phyloP scores from a whole-genome alignment of 345 rosid genomes.

The Brassica rapa region DNA sequence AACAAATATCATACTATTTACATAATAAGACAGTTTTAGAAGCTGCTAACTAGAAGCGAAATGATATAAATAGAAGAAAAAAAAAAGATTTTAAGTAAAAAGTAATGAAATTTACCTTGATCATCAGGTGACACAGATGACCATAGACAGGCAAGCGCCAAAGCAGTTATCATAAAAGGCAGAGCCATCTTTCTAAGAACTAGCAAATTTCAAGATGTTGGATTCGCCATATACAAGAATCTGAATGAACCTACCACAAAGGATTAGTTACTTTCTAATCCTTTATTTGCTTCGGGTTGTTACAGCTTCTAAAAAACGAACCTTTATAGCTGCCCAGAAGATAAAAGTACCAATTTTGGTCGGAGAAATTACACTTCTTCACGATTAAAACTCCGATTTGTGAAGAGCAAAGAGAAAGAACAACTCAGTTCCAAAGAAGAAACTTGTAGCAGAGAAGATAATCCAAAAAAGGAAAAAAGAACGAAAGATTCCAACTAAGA shows the following conservation, averaged over 20 bases:
- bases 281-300: no score
- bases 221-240: slow-evolving; percentile 24
- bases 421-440: neutral
- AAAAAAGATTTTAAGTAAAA: no score
- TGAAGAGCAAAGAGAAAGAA: slow-evolving; percentile 11
- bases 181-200: slow-evolving; percentile 50
- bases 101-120: slow-evolving; percentile 57
- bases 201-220: neutral
- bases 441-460: slow-evolving; percentile 16
- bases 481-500: no score
- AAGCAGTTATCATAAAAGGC: slow-evolving; percentile 37
- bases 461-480: neutral
- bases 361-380: neutral
- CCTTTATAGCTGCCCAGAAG: slow-evolving; percentile 18
- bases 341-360: neutral
- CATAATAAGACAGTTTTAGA: neutral
- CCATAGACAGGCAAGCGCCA: slow-evolving; percentile 52
- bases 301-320: slow-evolving; percentile 10
- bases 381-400: slow-evolving; percentile 15
- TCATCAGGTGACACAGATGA: slow-evolving; percentile 59
- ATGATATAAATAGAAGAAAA: no score
- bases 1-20: neutral
- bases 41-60: neutral
- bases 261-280: neutral
- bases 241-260: neutral